Conservation (phyloP, 177 flowering plant genomes). For the Vitis hybrid region DNA sequence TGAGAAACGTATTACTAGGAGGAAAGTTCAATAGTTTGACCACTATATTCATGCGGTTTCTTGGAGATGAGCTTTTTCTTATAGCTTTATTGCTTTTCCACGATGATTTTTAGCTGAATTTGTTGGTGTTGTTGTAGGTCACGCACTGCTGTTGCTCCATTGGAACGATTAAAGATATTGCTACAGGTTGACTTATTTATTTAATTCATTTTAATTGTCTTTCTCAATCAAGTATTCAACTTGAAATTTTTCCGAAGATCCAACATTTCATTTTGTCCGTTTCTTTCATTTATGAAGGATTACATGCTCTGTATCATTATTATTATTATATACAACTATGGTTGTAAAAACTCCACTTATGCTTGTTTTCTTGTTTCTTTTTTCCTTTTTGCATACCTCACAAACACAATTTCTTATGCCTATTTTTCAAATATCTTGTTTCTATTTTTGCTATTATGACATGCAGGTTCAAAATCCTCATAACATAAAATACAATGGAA, state of each 20-base stretch:
- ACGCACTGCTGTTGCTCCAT: constrained; percentile 95
- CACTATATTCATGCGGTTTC: neutral
- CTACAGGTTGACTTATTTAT: constrained; percentile 64
- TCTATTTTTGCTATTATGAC: neutral
- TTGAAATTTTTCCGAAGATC: neutral
- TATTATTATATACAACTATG: neutral
- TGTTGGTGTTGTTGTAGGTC: constrained; percentile 50
- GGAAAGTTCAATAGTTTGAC: neutral
- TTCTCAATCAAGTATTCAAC: neutral
- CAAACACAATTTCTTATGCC: neutral
- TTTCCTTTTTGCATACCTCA: neutral
- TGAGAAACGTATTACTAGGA: neutral
- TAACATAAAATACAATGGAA: constrained; percentile 87
- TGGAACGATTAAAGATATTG: constrained; percentile 86
- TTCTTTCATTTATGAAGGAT: neutral
- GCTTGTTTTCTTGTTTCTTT: neutral
- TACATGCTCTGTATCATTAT: neutral
- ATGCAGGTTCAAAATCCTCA: constrained; percentile 94
- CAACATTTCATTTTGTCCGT: neutral
- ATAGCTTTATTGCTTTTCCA: neutral
- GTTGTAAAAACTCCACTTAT: neutral
- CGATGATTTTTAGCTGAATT: neutral
- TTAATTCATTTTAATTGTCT: neutral
- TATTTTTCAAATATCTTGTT: neutral
- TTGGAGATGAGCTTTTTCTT: neutral